Evolutionary conservation across 2,329 filamentous ascomycete genomes (phyloP).

Genomic region (Fusarium udum): DNA sequence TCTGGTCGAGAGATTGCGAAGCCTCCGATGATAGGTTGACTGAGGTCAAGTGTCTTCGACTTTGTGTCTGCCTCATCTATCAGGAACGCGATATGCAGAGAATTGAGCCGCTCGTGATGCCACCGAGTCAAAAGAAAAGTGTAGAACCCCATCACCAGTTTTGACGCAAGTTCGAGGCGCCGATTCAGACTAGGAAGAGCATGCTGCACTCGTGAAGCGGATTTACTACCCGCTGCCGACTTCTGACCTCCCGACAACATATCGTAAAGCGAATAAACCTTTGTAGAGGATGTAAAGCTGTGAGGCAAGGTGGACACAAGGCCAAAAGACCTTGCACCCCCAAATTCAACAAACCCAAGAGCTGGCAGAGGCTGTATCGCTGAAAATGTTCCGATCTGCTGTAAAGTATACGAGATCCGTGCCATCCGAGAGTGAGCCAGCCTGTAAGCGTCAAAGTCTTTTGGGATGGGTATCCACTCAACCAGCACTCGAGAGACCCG

Average conservation of each 20-base stretch:
- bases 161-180: not conserved
- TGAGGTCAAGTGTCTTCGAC: not conserved
- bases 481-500: not conserved
- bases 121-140: not conserved
- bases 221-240: not conserved
- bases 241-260: not conserved
- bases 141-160: not conserved
- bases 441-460: not conserved
- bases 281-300: not conserved
- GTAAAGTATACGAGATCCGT: not conserved
- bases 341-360: not conserved
- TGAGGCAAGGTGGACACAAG: not conserved
- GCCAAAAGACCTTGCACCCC: not conserved
- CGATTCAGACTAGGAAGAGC: not conserved
- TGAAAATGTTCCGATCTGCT: not conserved
- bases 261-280: not conserved
- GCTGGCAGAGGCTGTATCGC: not conserved
- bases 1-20: not conserved
- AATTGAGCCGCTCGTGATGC: slow-evolving; percentile 6
- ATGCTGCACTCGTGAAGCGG: not conserved
- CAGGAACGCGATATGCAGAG: not conserved
- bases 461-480: not conserved
- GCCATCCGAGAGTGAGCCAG: not conserved
- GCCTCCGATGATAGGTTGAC: not conserved
- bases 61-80: not conserved